Percentiles rank a stretch among this genome's conserved stretches.
Conservation (phyloP, 2,329 filamentous ascomycete species). For the Dothistroma septosporum region DNA sequence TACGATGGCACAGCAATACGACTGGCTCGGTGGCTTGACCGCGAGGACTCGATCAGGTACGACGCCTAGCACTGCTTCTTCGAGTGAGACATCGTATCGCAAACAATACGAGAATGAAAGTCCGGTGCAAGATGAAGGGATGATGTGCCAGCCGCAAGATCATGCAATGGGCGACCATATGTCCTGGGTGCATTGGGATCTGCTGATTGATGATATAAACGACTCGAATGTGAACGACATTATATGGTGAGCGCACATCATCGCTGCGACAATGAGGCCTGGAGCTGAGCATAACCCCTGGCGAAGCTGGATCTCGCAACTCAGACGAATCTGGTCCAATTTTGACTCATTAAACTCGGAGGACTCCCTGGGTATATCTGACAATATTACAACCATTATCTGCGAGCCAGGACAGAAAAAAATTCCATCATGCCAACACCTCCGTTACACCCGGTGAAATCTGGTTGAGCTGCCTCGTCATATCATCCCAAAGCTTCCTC, state of each 20-base stretch:
- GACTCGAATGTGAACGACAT: background rate
- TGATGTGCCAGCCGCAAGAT: background rate
- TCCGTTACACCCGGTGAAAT: conserved; percentile 15
- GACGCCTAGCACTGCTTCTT: no score
- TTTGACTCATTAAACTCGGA: no score
- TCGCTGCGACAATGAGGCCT: no score
- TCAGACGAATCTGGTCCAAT: no score
- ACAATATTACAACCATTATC: no score
- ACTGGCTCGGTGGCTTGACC: no score
- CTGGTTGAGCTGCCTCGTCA: conserved; percentile 34
- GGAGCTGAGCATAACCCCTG: no score
- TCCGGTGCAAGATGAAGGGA: background rate
- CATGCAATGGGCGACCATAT: background rate
- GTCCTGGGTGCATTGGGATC: conserved; percentile 8
- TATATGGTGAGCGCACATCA: background rate
- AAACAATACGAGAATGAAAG: background rate
- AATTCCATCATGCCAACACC: background rate
- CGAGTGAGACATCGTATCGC: no score
- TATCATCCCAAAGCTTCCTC: conserved; percentile 36
- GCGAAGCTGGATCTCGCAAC: no score
- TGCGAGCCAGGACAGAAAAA: no score
- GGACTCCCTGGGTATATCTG: no score
- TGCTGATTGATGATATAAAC: conserved; percentile 1
- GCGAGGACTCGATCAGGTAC: no score
- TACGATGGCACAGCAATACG: background rate